Evolutionary conservation across 2,329 filamentous ascomycete species (phyloP).

Genomic region (Furcasterigmium sp.): DNA sequence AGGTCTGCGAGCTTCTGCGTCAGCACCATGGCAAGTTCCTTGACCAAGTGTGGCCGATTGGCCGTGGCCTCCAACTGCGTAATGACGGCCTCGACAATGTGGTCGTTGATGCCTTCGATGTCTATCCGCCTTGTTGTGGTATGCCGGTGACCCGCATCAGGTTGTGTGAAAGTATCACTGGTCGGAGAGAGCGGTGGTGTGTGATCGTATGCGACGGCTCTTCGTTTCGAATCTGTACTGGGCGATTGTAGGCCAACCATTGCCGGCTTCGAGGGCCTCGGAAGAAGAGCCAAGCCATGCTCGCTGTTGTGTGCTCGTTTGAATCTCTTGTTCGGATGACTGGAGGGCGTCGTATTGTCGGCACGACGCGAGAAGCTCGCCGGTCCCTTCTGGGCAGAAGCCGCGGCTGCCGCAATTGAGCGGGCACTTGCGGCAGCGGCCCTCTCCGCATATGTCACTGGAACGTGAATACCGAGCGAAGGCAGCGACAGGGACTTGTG

Average conservation of each 20-base stretch:
- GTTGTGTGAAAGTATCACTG: neutral
- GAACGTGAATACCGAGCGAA: constrained; percentile 86
- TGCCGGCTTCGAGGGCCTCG: constrained; percentile 16
- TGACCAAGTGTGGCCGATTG: constrained; percentile 90
- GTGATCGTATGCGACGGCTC: constrained; percentile 51
- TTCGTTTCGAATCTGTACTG: constrained; percentile 20
- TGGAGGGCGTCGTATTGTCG: constrained; percentile 12
- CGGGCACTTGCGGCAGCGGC: constrained; percentile 35
- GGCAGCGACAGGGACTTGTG: constrained; percentile 92
- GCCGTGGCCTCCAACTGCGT: constrained; percentile 82
- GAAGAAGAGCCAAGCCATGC: constrained; percentile 17
- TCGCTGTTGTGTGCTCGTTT: constrained; percentile 69
- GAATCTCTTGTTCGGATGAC: constrained; percentile 57
- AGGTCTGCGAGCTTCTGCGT: constrained; percentile 74
- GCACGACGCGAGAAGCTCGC: neutral
- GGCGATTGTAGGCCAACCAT: no score
- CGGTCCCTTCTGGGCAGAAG: constrained; percentile 3
- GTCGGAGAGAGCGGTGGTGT: constrained; percentile 55
- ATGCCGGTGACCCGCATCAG: neutral
- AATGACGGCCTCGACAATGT: constrained; percentile 89
- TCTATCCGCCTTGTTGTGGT: constrained; percentile 32
- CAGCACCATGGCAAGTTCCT: constrained; percentile 81
- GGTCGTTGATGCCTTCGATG: constrained; percentile 82
- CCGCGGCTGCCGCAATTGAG: constrained; percentile 22
- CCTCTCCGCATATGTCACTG: constrained; percentile 59